Evolutionary conservation across 225 moss, liverwort and hornwort species (phyloP), one percentile per base, ranked within the genome.

Genomic region (Ulota crispa): DNA sequence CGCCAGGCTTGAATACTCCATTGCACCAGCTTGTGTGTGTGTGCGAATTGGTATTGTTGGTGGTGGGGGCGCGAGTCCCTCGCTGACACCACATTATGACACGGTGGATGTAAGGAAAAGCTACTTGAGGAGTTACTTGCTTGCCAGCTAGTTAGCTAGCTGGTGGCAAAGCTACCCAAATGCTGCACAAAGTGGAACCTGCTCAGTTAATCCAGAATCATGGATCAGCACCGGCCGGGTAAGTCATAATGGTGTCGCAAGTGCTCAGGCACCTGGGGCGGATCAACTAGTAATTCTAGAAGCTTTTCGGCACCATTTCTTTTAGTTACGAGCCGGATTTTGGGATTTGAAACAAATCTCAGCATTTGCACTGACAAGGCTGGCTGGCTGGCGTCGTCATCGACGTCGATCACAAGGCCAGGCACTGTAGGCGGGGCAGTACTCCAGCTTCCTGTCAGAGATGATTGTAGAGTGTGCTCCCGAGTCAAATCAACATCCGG

Each of bases 1-100:
- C n/a, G n/a, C n/a, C 83, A 75, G 79, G 64, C 82, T 36, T 78
- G 78, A 61, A 81, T 12, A 73, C 86, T 79, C 79, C 79, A 86
- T 70, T 79, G 79, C 86, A 39, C 73, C 69, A 20, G 82, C 84
- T 85, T 81, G 50, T 78, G 39, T 36, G 36, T 62, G 41, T 45
- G 45, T 34, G 69, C 78, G 55, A 82, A 82, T 75, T 83, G 86
- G 70, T 69, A 76, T 61, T 69, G 86, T 63, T 83, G 86, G 69
- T 79, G 82, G 79, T 79, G 86, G 86, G 77, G 77, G 66, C 71
- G 77, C 81, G 78, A 55, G 70, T 39, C 86, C 56, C 70, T 30
- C 69, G 70, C 86, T 75, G 83, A 79, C 83, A 86, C 50, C 37
- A 14, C 69, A 83, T 75, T 70, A 86, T 78, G 74, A 36, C 78